Evolutionary conservation across 202 grass and related monocot species (phyloP).

Genomic region (Cymbopogon flexuosus): DNA sequence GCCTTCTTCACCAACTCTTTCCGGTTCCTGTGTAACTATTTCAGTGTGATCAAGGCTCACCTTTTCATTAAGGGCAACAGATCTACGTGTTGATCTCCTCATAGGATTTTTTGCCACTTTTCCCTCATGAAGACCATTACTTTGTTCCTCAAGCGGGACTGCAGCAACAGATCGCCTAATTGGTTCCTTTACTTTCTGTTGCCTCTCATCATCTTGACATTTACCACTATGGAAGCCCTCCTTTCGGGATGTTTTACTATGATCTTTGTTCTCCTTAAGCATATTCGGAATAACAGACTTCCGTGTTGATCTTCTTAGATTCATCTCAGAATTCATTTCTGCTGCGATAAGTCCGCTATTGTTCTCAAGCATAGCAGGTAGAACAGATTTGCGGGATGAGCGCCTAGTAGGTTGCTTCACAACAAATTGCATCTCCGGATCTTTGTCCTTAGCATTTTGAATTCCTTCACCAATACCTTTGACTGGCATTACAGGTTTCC

Average conservation of each 20-base stretch:
- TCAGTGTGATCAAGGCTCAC: not conserved
- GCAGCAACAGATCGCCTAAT: conserved; percentile 9
- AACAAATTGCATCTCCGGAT: not conserved
- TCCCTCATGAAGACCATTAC: not conserved
- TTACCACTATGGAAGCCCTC: not conserved
- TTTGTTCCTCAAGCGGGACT: not conserved
- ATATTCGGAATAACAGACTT: conserved; percentile 18
- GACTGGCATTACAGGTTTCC: conserved; percentile 18
- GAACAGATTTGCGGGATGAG: conserved; percentile 25
- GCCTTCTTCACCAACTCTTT: not conserved
- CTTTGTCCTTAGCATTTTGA: not conserved
- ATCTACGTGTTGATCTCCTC: conserved; percentile 19
- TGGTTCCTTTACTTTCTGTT: conserved; percentile 20
- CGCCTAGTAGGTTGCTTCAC: not conserved
- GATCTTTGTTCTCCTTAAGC: not conserved
- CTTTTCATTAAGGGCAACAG: conserved; percentile 12
- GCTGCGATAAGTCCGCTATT: not conserved
- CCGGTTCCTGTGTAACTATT: not conserved
- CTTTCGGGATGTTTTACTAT: not conserved
- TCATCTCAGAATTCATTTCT: conserved; percentile 7
- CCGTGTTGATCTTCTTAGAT: conserved; percentile 3
- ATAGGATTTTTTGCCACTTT: not conserved
- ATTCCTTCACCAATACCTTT: not conserved
- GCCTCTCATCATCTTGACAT: conserved; percentile 1
- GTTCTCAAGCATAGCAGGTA: not conserved